Conservation (phyloP, 2,329 filamentous ascomycete species). For the Aspergillus fumigatiaffinis region DNA sequence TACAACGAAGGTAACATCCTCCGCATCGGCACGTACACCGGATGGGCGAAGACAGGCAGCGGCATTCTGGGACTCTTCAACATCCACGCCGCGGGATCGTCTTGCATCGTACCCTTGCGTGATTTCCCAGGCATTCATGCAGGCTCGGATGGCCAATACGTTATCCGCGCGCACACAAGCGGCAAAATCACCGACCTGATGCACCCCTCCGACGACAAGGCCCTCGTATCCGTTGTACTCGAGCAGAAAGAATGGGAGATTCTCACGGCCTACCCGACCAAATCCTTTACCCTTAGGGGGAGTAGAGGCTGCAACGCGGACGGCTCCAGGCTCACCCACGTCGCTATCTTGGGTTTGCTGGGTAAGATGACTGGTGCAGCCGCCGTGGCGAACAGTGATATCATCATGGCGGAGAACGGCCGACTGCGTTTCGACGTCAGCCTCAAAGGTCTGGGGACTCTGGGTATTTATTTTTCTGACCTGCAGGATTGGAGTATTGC, state of each 20-base stretch:
- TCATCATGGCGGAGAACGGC: slow-evolving; percentile 57
- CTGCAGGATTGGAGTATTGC: slow-evolving; percentile 59
- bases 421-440: slow-evolving; percentile 62
- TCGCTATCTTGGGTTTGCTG: slow-evolving; percentile 72
- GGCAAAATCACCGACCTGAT: slow-evolving; percentile 53
- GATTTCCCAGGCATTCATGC: slow-evolving; percentile 67
- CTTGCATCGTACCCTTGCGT: slow-evolving; percentile 66
- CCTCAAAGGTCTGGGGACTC: slow-evolving; percentile 72
- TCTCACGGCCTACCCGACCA: slow-evolving; percentile 67
- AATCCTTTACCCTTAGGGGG: slow-evolving; percentile 45
- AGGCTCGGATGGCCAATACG: slow-evolving; percentile 53
- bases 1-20: slow-evolving; percentile 72
- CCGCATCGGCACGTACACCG: slow-evolving; percentile 75
- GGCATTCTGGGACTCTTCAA: slow-evolving; percentile 85
- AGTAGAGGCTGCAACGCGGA: slow-evolving; percentile 27
- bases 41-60: slow-evolving; percentile 62
- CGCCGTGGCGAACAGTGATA: slow-evolving; percentile 63
- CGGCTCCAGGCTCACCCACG: slow-evolving; percentile 39
- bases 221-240: slow-evolving; percentile 61
- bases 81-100: slow-evolving; percentile 57
- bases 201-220: slow-evolving; percentile 26
- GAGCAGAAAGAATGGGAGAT: slow-evolving; percentile 72
- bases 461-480: slow-evolving; percentile 71
- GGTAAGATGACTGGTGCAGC: slow-evolving; percentile 88
- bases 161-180: slow-evolving; percentile 68